A percentile compares a stretch with the other conserved stretches of the same genome.
phyloP scores from a whole-genome alignment of 352 stramenopile species.

The Phytophthora pluvialis region DNA sequence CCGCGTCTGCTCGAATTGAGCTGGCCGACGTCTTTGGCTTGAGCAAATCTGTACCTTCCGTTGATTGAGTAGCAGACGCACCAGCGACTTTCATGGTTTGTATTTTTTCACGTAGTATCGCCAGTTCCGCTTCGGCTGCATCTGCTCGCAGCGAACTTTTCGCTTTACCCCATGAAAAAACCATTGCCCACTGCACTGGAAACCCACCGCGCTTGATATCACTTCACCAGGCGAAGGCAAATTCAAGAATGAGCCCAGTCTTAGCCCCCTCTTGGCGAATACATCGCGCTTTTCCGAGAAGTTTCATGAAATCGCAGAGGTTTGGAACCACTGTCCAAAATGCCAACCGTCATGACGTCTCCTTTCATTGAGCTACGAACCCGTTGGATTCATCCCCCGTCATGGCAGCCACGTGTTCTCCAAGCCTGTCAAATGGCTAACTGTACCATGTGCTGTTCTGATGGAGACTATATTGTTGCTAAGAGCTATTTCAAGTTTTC shows the following conservation, averaged over 20 bases:
- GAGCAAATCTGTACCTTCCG: not conserved
- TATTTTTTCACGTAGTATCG: constrained; percentile 13
- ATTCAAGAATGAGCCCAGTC: constrained; percentile 9
- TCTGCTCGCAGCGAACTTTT: constrained; percentile 15
- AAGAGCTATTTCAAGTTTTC: not conserved
- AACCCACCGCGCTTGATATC: not conserved
- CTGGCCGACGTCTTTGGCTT: constrained; percentile 7
- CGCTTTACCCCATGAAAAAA: constrained; percentile 2
- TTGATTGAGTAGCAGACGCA: not conserved
- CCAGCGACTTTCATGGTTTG: constrained; percentile 2
- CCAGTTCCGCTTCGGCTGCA: constrained; percentile 7
- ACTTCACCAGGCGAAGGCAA: constrained; percentile 4
- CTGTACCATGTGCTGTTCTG: no score
- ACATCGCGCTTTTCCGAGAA: constrained; percentile 2
- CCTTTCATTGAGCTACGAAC: no score
- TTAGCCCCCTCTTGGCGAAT: not conserved
- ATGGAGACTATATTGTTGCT: no score
- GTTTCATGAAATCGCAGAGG: not conserved
- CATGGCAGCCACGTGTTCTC: no score
- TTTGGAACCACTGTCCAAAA: no score
- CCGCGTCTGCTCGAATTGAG: constrained; percentile 11
- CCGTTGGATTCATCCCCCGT: no score
- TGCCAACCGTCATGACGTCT: not conserved
- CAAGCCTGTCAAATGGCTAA: no score
- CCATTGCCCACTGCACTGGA: not conserved